Base-by-base conservation (phyloP, 768 basidiomycete genomes). In the Leucogyrophana mollusca region DNA sequence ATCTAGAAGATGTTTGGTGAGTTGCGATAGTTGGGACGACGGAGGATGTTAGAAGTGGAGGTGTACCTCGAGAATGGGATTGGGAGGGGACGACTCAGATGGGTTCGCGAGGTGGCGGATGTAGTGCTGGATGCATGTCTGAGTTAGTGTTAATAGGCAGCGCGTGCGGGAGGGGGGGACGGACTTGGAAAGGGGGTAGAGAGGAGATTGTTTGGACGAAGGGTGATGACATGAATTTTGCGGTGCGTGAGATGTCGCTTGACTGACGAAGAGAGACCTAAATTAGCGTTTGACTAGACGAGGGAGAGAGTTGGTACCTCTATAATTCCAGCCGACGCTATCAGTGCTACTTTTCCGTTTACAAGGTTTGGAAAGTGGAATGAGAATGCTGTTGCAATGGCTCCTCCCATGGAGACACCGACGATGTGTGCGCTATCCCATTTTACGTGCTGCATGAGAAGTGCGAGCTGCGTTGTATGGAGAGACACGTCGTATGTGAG, bases 341-440 rank as follows among this genome's bases (percentile, higher is more conserved):
- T 73, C 16, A 92, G 72, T 4, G 77, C 78, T 10, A 90, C 70
- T 50, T 79, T 80, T 42, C 76, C 73, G 21, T 80, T 79, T 2
- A 88, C 80, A 10, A 91, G 73, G 40, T 83, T 73, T 4, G 90
- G 89, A 56, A 89, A 90, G 40, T 79, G 74, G 1, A 81, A 74
- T 1, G 78, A 74, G 53, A 92, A 90, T 1, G 87, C 77, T 11
- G 83, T 76, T 13, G 87, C 80, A 21, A 91, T 78, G 0, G 74
- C 87, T 22, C 87, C 89, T 3, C 89, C 88, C 90, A 92, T 91
- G 17, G 88, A 90, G 13, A 89, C 68, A 11, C 87, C 89, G 1
- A 78, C 78, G 32, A 91, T 63, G 43, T 76, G 66, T 0, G 85
- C 81, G 51, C 79, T 76, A 9, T 78, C 72, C 88, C 89, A 92